These are phyloP conservation scores for Neurospora sp. DNA, from an alignment of 495 filamentous ascomycete genomes.

Conservation along the genomic window DNA sequence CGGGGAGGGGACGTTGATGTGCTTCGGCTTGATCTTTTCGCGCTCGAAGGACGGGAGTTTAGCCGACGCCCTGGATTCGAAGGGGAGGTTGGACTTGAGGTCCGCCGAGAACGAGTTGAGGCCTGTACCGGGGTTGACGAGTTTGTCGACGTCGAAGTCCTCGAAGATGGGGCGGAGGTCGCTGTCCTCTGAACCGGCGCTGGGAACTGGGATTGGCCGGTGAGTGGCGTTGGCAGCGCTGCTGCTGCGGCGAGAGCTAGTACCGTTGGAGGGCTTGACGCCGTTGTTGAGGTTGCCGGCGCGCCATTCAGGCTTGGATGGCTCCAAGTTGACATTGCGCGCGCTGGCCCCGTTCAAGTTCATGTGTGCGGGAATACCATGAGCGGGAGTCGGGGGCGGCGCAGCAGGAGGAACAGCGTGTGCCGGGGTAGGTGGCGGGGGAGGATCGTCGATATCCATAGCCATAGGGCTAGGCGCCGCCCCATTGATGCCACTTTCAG, in stretches of 20 bases:
- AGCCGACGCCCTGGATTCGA: conserved; percentile 51
- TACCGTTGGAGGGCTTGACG: neutral
- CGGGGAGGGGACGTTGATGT: conserved; percentile 48
- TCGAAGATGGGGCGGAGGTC: conserved; percentile 45
- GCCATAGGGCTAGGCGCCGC: conserved; percentile 31
- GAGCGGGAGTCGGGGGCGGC: conserved; percentile 7
- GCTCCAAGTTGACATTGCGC: conserved; percentile 37
- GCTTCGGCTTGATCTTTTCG: conserved; percentile 15
- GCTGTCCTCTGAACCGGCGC: conserved; percentile 32
- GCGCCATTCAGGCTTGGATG: conserved; percentile 40
- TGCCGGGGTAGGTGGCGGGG: conserved; percentile 3
- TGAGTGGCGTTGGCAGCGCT: conserved; percentile 6
- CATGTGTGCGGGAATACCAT: conserved; percentile 3
- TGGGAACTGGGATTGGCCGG: conserved; percentile 8
- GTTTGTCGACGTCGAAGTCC: conserved; percentile 56
- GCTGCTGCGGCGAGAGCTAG: neutral
- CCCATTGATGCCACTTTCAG: conserved; percentile 5
- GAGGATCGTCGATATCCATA: conserved; percentile 48
- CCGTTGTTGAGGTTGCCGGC: conserved; percentile 29
- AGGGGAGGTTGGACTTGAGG: conserved; percentile 58
- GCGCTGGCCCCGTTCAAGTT: conserved; percentile 9
- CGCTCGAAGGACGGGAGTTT: conserved; percentile 25
- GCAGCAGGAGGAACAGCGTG: neutral
- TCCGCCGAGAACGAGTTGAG: conserved; percentile 53
- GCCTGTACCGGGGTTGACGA: conserved; percentile 38